Conservation (phyloP, 2,329 filamentous ascomycete genomes). For the Golovinomyces cichoracearum region DNA sequence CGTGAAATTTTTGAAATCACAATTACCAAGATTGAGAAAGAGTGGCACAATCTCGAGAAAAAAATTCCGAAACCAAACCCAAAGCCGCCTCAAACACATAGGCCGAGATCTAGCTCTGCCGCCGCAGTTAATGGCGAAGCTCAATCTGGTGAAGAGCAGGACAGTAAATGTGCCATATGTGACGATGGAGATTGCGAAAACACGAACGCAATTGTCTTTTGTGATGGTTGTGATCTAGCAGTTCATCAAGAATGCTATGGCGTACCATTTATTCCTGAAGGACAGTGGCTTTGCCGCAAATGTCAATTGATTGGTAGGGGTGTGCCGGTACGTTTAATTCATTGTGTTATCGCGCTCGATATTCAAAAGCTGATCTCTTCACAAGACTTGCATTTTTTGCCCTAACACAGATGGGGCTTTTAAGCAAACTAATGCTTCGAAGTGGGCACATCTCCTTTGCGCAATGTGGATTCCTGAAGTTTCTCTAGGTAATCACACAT, state of each 20-base stretch:
- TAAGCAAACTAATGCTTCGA: constrained; percentile 87
- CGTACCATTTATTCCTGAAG: constrained; percentile 93
- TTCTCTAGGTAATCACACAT: constrained; percentile 77
- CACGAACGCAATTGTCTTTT: constrained; percentile 96
- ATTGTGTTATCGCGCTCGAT: background rate
- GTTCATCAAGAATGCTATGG: constrained; percentile 98
- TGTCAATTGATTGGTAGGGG: constrained; percentile 87
- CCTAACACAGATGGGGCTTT: constrained; percentile 94
- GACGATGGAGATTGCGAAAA: constrained; percentile 99
- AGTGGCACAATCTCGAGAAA: constrained; percentile 91
- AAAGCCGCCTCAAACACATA: constrained; percentile 81
- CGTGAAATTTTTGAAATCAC: constrained; percentile 91
- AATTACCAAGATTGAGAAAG: constrained; percentile 96
- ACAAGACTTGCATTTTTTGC: constrained; percentile 81
- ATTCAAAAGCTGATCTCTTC: constrained; percentile 5
- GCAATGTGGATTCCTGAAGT: constrained; percentile 98
- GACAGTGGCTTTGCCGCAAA: constrained; percentile 92
- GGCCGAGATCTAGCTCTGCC: constrained; percentile 76
- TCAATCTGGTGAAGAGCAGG: constrained; percentile 68
- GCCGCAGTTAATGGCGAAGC: constrained; percentile 88
- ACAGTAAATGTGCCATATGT: constrained; percentile 92
- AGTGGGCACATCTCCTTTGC: constrained; percentile 90
- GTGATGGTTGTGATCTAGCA: constrained; percentile 87
- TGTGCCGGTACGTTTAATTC: constrained; percentile 36
- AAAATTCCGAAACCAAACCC: constrained; percentile 91